Base-by-base conservation (phyloP, 768 basidiomycete species). In the Asterophora parasitica region DNA sequence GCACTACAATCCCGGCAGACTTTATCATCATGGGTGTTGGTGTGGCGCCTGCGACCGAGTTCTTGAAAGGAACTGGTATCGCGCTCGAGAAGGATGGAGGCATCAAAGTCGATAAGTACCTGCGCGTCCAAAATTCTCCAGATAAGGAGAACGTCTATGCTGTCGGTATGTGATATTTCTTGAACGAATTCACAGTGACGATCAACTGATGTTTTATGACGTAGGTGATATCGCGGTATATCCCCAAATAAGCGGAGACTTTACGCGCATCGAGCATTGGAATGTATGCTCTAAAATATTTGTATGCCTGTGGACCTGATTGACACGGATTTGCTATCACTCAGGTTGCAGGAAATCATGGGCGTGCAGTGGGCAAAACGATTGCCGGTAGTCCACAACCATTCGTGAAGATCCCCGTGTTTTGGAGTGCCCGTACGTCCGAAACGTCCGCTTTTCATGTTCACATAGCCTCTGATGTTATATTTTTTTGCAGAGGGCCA, bases 341-440 rank as follows among this genome's bases (percentile, higher is more conserved):
- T 5, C 41, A 85, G 82, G 85, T 92, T 48, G 91, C 92, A 12
- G 82, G 82, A 39, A 93, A 94, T 63, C 85, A 87, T 49, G 92
- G 91, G 2, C 79, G 91, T 42, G 81, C 85, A 12, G 84, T 87
- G n/a, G 92, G 86, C 0, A 79, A 81, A 61, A 83, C 77, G 7
- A 90, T 95, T 54, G 74, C 84, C 44, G 83, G 73, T 40, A 74
- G 66, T 48, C 71, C 70, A 27, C 77, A 81, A 52, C 79, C 83
- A n/a, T 92, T 85, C 65, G 73, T 73, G 39, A 92, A 92, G 67
- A 69, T 88, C 9, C 90, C 91, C 0, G 68, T 92, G 31, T 94
- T 94, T 70, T 94, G 92, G 92, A 90, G 88, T 60, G 87, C 89
- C 16, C 86, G 86, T 88, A 59, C 46, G 85, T 77, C 7, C n/a